phyloP scores from a whole-genome alignment of 2,329 filamentous ascomycete genomes.

The Cladorrhinum sp. region DNA sequence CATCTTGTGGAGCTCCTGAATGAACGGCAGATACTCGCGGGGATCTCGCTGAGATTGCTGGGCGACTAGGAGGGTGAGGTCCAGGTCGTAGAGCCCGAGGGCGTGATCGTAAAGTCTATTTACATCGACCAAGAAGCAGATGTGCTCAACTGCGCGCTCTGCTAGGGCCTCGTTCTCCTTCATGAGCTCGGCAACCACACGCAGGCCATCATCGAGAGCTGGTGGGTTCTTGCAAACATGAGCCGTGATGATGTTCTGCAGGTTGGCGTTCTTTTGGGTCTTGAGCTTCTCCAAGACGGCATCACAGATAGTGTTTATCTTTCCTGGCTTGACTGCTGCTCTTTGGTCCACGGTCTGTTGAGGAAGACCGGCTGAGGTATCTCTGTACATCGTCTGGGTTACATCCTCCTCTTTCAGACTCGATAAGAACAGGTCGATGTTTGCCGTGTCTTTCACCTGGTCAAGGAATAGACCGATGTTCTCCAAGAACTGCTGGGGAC shows the following conservation, averaged over 20 bases:
- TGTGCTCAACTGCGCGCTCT: slow-evolving; percentile 90
- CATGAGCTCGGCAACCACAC: slow-evolving; percentile 72
- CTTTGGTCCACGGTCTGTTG: slow-evolving; percentile 10
- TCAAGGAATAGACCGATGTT: slow-evolving; percentile 75
- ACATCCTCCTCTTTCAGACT: slow-evolving; percentile 88
- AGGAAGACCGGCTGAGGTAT: slow-evolving; percentile 60
- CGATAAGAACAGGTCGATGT: slow-evolving; percentile 88
- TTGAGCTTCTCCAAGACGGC: slow-evolving; percentile 70
- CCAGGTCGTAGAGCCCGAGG: slow-evolving; percentile 85
- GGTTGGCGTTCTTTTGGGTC: slow-evolving; percentile 57
- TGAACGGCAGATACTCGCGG: slow-evolving; percentile 89
- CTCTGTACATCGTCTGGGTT: slow-evolving; percentile 86
- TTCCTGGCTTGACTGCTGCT: slow-evolving; percentile 40
- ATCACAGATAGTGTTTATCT: slow-evolving; percentile 87
- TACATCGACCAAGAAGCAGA: slow-evolving; percentile 93
- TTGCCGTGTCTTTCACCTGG: slow-evolving; percentile 76
- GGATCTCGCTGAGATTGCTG: slow-evolving; percentile 97
- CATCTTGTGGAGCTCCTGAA: slow-evolving; percentile 80
- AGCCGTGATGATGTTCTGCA: slow-evolving; percentile 92
- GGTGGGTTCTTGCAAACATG: slow-evolving; percentile 92
- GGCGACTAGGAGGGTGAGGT: slow-evolving; percentile 83
- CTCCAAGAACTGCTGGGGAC: slow-evolving; percentile 78
- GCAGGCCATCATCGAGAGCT: slow-evolving; percentile 80
- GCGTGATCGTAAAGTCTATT: slow-evolving; percentile 89
- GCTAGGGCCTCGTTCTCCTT: slow-evolving; percentile 67